Conservation (phyloP, 1,139 yeast species). For the Kurtzmaniella quercitrusa region DNA sequence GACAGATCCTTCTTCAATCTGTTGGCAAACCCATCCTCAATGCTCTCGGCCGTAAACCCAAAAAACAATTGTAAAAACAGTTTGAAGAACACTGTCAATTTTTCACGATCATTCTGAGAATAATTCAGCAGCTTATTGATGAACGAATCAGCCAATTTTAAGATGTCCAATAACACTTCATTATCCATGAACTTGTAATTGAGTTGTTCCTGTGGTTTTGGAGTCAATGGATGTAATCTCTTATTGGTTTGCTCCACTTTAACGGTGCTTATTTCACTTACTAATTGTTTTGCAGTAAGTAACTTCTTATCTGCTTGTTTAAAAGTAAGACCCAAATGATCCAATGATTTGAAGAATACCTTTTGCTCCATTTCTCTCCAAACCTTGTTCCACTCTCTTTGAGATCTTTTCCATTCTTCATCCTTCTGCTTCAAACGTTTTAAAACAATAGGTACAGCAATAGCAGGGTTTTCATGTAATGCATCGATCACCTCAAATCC, state of each 20-base stretch:
- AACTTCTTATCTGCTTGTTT: slow-evolving; percentile 94
- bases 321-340: slow-evolving; percentile 91
- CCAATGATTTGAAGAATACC: slow-evolving; percentile 87
- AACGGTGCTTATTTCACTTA: slow-evolving; percentile 87
- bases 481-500: slow-evolving; percentile 97
- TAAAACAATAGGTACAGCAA: slow-evolving; percentile 90
- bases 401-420: slow-evolving; percentile 98
- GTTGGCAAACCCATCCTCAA: slow-evolving; percentile 22
- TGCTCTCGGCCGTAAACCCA: slow-evolving; percentile 39
- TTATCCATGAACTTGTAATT: slow-evolving; percentile 62
- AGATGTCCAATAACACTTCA: slow-evolving; percentile 69
- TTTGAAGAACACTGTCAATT: slow-evolving; percentile 66
- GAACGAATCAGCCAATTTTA: slow-evolving; percentile 65
- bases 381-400: slow-evolving; percentile 97
- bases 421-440: slow-evolving; percentile 94
- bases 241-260: slow-evolving; percentile 81
- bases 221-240: slow-evolving; percentile 81
- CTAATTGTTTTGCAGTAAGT: slow-evolving; percentile 81
- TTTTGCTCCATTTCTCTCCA: slow-evolving; percentile 99
- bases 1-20: slow-evolving; percentile 17
- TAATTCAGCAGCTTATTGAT: slow-evolving; percentile 68
- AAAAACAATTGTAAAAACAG: slow-evolving; percentile 70
- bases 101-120: slow-evolving; percentile 78
- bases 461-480: slow-evolving; percentile 88
- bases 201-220: slow-evolving; percentile 79